phyloP scores from a whole-genome alignment of 257 asterid genomes.

The Solanum ossicruentum region DNA sequence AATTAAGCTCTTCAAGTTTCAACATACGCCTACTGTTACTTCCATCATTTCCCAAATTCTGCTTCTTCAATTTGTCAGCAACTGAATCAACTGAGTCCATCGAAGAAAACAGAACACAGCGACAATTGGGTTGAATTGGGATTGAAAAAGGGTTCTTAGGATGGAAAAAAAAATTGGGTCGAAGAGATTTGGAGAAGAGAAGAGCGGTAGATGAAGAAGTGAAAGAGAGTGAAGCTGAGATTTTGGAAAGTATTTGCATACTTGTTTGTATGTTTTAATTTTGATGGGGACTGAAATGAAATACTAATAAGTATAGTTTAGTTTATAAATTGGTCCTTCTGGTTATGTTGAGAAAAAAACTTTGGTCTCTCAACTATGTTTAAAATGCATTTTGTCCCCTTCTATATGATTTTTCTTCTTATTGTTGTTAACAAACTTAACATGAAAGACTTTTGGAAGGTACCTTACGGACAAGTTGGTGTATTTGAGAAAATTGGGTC shows the following conservation, averaged over 20 bases:
- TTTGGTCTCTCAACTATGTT: background rate
- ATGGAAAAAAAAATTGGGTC: conserved; percentile 22
- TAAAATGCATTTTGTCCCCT: background rate
- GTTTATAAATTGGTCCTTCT: no score
- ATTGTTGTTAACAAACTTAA: no score
- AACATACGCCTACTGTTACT: conserved; percentile 7
- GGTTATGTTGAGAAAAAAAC: background rate
- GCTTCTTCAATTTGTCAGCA: conserved; percentile 51
- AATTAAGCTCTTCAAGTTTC: conserved; percentile 71
- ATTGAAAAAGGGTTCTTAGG: conserved; percentile 28
- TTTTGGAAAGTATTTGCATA: conserved; percentile 13
- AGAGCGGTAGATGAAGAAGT: conserved; percentile 5
- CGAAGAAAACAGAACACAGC: conserved; percentile 1
- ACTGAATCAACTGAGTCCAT: conserved; percentile 71
- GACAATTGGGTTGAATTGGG: conserved; percentile 13
- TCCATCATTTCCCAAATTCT: conserved; percentile 18
- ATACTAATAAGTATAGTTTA: background rate
- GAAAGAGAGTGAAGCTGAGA: conserved; percentile 7
- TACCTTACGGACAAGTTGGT: no score
- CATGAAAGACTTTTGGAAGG: no score
- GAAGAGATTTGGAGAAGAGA: conserved; percentile 9
- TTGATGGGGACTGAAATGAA: background rate
- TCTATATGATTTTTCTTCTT: no score
- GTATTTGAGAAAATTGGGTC: no score
- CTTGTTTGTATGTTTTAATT: background rate